These are phyloP conservation scores for Solanum virginianum DNA, from an alignment of 257 asterid species.

Conservation along the genomic window DNA sequence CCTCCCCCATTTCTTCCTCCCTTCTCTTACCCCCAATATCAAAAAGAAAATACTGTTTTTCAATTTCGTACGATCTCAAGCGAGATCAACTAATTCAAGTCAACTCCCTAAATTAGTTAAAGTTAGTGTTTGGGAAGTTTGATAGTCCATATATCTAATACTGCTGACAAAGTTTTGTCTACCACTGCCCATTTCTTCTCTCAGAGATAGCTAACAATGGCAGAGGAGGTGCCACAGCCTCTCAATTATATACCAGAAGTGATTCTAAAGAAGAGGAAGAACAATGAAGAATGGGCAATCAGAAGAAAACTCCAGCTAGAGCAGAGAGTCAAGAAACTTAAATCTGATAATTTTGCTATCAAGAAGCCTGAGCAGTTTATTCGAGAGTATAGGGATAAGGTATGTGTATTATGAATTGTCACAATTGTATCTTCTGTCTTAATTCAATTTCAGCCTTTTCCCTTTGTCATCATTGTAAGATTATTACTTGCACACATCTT, in stretches of 20 bases:
- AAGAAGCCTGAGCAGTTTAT: conserved; percentile 87
- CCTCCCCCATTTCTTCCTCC: too few relatives aligned
- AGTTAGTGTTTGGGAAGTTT: background rate
- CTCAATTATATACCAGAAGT: conserved; percentile 68
- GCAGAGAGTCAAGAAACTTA: conserved; percentile 53
- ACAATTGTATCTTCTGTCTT: background rate
- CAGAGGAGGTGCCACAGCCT: conserved; percentile 36
- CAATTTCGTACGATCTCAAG: background rate
- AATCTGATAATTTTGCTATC: conserved; percentile 29
- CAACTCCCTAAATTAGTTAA: background rate
- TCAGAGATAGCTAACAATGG: conserved; percentile 17
- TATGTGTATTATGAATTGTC: background rate
- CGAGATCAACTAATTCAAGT: background rate
- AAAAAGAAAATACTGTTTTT: too few relatives aligned
- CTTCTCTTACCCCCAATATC: too few relatives aligned
- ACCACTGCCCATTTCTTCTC: background rate
- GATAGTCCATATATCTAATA: background rate
- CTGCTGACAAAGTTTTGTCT: background rate
- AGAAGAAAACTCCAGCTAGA: conserved; percentile 54
- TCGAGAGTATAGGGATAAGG: conserved; percentile 71
- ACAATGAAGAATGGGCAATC: conserved; percentile 84
- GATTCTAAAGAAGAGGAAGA: conserved; percentile 81
- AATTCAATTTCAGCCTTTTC: background rate
- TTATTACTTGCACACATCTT: background rate
- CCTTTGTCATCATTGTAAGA: background rate